A percentile compares a stretch with the other conserved stretches of the same genome.
phyloP scores from a whole-genome alignment of 2,329 filamentous ascomycete species.

The Cladobotryum mycophilum region DNA sequence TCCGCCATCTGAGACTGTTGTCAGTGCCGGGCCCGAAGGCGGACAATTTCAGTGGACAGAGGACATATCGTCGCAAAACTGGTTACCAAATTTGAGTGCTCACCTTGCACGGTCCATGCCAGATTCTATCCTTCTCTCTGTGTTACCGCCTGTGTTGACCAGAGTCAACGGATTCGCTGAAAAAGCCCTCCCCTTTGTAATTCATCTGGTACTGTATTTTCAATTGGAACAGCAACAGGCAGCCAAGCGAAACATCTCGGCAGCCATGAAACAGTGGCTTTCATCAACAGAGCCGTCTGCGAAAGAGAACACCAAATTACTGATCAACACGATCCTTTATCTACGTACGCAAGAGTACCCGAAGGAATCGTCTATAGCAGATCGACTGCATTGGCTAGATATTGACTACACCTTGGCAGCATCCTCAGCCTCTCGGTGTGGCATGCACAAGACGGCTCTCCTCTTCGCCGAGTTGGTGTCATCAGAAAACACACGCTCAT shows the following conservation, averaged over 20 bases:
- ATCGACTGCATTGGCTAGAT: slow-evolving; percentile 79
- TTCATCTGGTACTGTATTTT: slow-evolving; percentile 71
- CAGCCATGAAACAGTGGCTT: slow-evolving; percentile 60
- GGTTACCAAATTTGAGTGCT: slow-evolving; percentile 57
- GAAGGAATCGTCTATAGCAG: slow-evolving; percentile 69
- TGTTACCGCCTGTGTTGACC: slow-evolving; percentile 59
- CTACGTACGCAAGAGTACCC: slow-evolving; percentile 74
- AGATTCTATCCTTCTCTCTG: slow-evolving; percentile 61
- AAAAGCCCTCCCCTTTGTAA: slow-evolving; percentile 71
- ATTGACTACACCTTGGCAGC: slow-evolving; percentile 68
- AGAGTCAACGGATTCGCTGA: slow-evolving; percentile 64
- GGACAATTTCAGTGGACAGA: slow-evolving; percentile 26
- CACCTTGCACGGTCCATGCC: slow-evolving; percentile 54
- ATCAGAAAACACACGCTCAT: slow-evolving; percentile 49
- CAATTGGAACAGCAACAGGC: slow-evolving; percentile 57
- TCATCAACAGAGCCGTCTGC: slow-evolving; percentile 29
- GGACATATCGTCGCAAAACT: slow-evolving; percentile 41
- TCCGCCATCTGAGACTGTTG: slow-evolving; percentile 46
- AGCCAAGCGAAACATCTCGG: slow-evolving; percentile 59
- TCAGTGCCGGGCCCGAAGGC: slow-evolving; percentile 6
- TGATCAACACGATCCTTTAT: slow-evolving; percentile 78
- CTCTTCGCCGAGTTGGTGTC: slow-evolving; percentile 71
- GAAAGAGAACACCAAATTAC: slow-evolving; percentile 60
- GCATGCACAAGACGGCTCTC: slow-evolving; percentile 81
- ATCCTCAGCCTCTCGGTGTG: slow-evolving; percentile 65